Conservation (phyloP, 768 basidiomycete genomes). For the Tulasnella sp. region DNA sequence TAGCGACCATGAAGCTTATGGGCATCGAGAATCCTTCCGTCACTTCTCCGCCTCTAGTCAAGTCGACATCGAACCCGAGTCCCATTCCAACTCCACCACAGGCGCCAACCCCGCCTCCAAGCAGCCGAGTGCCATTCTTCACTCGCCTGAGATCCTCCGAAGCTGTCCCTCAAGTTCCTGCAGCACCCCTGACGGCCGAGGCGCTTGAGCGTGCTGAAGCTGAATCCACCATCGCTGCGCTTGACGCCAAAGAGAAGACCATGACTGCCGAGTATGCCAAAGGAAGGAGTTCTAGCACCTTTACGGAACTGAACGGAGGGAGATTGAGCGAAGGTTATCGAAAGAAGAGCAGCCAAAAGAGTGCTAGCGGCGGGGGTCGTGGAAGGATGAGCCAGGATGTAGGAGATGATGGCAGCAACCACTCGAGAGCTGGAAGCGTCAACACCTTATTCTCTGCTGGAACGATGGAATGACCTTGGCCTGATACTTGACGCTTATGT, state of each 20-base stretch:
- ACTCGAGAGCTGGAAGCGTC: slow-evolving; percentile 25
- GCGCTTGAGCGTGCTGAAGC: slow-evolving; percentile 77
- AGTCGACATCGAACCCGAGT: slow-evolving; percentile 35
- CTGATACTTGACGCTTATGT: background rate
- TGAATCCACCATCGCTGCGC: slow-evolving; percentile 65
- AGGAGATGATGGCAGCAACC: slow-evolving; percentile 21
- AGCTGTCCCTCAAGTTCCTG: slow-evolving; percentile 42
- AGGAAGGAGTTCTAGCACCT: slow-evolving; percentile 60
- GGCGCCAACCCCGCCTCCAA: slow-evolving; percentile 36
- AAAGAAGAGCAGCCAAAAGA: slow-evolving; percentile 42
- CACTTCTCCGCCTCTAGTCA: slow-evolving; percentile 41
- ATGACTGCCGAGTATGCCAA: slow-evolving; percentile 72
- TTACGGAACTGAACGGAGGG: slow-evolving; percentile 66
- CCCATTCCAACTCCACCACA: slow-evolving; percentile 32
- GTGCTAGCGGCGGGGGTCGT: slow-evolving; percentile 45
- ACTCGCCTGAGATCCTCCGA: slow-evolving; percentile 45
- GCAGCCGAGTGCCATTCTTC: slow-evolving; percentile 63
- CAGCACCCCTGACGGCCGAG: slow-evolving; percentile 55
- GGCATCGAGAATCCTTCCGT: slow-evolving; percentile 71
- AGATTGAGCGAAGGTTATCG: slow-evolving; percentile 27
- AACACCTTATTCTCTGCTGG: slow-evolving; percentile 26
- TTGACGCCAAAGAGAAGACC: slow-evolving; percentile 72
- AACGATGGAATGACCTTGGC: background rate
- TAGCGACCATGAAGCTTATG: slow-evolving; percentile 91
- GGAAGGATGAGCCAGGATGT: slow-evolving; percentile 40